Evolutionary conservation across 2,329 filamentous ascomycete species (phyloP).

Genomic region (Pseudogymnoascus sp.): DNA sequence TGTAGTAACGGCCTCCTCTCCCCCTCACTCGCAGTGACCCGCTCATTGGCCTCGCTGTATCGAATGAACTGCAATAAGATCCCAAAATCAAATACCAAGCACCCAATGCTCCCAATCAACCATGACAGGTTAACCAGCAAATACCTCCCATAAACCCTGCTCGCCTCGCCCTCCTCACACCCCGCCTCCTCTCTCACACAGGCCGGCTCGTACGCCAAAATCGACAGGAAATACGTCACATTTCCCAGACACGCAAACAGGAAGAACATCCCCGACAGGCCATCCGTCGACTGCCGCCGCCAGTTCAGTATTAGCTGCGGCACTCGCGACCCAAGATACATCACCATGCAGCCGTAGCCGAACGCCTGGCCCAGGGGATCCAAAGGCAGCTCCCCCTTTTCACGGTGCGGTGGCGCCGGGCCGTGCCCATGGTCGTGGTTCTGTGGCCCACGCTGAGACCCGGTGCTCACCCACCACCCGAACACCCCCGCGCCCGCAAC

Average conservation of each 20-base stretch:
- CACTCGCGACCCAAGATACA: constrained; percentile 84
- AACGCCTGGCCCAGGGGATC: constrained; percentile 75
- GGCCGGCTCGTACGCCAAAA: constrained; percentile 79
- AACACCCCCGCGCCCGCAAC: constrained; percentile 77
- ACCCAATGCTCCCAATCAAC: constrained; percentile 84
- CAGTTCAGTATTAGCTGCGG: constrained; percentile 92
- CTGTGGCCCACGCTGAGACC: constrained; percentile 28
- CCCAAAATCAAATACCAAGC: constrained; percentile 72
- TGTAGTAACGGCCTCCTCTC: constrained; percentile 12
- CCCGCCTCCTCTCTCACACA: constrained; percentile 41
- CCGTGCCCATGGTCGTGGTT: constrained; percentile 17
- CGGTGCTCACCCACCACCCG: constrained; percentile 73
- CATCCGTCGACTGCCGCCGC: constrained; percentile 85
- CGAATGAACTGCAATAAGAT: constrained; percentile 92
- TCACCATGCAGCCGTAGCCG: constrained; percentile 81
- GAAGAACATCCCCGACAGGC: constrained; percentile 91
- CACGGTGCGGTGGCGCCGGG: constrained; percentile 29
- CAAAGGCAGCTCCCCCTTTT: constrained; percentile 29
- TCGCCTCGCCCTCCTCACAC: constrained; percentile 62
- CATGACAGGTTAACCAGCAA: constrained; percentile 87
- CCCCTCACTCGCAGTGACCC: background rate
- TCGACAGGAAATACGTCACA: constrained; percentile 84
- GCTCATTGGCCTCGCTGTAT: constrained; percentile 45
- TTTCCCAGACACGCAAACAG: constrained; percentile 95
- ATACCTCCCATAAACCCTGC: constrained; percentile 67